Evolutionary conservation across 2,329 filamentous ascomycete genomes (phyloP), one percentile per base, ranked within the genome.

Genomic region (Exophiala sideris): DNA sequence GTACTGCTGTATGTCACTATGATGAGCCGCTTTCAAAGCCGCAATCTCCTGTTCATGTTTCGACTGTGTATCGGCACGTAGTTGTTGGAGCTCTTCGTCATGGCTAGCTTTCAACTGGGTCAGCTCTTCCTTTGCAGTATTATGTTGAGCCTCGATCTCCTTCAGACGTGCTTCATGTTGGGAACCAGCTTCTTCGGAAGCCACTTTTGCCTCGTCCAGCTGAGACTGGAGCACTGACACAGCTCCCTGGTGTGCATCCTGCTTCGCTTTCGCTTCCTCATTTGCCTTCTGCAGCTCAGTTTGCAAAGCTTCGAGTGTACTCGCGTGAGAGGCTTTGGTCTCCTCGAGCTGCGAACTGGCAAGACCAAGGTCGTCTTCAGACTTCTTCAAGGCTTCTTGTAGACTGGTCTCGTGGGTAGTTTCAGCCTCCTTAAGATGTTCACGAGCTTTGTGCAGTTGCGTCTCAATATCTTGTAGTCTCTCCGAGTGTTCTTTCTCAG

Each of bases 401-500:
- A 73, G 59, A 21, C 64, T 65, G 18, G 65, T 66, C 39, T 66
- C 60, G 20, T 69, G 65, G 20, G 61, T 56, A 9, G 58, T 50
- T 44, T 68, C 64, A n/a, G 70, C 62, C 2, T 63, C 56, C 20
- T 70, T 66, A 16, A 73, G 60, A 6, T 67, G 65, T 33, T 67
- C 62, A 16, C 67, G 68, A 7, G 71, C 67, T 14, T 68, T 65
- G 49, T 68, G 63, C 14, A 74, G 61, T 47, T 72, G 61, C 42
- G 68, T 33, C 35, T 57, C 51, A 6, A 59, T 41, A 18, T 40
- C 45, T 14, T 49, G 48, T 5, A 61, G 18, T 38, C 57, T 51
- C 34, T 54, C 50, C 1, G 45, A 24, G 16, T 61, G 53, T 6
- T 47, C 18, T 44, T 58, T 55, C 48, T 61, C 48, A 8, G 50